Evolutionary conservation across 2,329 filamentous ascomycete genomes (phyloP).

Genomic region (Cercospora janseana): DNA sequence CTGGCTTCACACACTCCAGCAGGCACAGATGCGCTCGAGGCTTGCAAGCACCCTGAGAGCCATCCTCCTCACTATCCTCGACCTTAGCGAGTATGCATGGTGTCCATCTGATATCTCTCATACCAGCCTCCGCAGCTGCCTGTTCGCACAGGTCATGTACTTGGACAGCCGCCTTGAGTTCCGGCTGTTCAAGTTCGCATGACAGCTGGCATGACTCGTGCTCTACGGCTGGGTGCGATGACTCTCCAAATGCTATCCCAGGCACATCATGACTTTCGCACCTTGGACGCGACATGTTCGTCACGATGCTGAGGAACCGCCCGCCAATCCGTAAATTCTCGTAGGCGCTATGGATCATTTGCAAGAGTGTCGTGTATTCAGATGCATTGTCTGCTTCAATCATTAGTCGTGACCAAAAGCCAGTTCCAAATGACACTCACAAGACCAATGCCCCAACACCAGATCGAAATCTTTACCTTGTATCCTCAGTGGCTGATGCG

Average conservation of each 20-base stretch:
- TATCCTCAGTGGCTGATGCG: neutral
- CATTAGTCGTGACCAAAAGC: neutral
- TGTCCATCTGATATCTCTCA: slow-evolving; percentile 17
- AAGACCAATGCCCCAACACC: slow-evolving; percentile 13
- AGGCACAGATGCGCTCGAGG: slow-evolving; percentile 15
- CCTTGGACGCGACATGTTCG: slow-evolving; percentile 7
- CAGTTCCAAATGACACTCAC: neutral
- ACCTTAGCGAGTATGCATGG: slow-evolving; percentile 14
- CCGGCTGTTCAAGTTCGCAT: neutral
- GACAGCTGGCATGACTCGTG: slow-evolving; percentile 3
- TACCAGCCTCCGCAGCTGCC: slow-evolving; percentile 18
- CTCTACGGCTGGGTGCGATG: neutral
- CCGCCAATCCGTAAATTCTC: slow-evolving; percentile 11
- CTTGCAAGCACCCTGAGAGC: slow-evolving; percentile 21
- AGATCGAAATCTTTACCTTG: slow-evolving; percentile 9
- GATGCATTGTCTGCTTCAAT: neutral
- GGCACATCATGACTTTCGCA: neutral
- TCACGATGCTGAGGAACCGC: slow-evolving; percentile 9
- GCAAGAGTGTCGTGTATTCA: slow-evolving; percentile 1
- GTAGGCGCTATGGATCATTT: slow-evolving; percentile 15
- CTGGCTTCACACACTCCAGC: slow-evolving; percentile 10
- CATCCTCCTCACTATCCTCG: slow-evolving; percentile 13
- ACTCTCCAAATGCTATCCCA: neutral
- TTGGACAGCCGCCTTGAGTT: neutral
- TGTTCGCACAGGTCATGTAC: slow-evolving; percentile 9